These are phyloP conservation scores for Leishmania tarentolae DNA, from an alignment of 208 protist genomes.

Conservation along the genomic window DNA sequence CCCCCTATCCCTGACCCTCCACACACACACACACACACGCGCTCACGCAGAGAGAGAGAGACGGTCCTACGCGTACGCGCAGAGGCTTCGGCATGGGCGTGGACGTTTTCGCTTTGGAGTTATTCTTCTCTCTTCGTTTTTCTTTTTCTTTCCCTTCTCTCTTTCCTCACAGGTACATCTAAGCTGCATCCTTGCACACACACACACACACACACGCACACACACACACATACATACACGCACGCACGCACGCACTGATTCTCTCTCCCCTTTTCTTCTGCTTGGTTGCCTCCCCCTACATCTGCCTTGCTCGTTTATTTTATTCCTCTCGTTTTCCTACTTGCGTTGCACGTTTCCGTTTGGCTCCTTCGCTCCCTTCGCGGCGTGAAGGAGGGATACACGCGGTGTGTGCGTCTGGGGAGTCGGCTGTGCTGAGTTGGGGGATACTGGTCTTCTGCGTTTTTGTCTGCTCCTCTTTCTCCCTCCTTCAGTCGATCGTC, in stretches of 20 bases:
- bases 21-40: not conserved
- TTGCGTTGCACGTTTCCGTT: not conserved
- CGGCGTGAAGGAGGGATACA: not conserved
- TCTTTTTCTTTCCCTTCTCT: not conserved
- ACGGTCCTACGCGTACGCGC: not conserved
- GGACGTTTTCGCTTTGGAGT: not conserved
- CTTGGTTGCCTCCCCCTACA: not conserved
- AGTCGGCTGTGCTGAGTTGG: not conserved
- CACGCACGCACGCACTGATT: not conserved
- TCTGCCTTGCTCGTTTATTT: not conserved
- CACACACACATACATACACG: not conserved
- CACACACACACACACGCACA: not conserved
- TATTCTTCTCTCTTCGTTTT: conserved; percentile 4
- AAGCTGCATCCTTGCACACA: not conserved
- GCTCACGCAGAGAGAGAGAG: not conserved
- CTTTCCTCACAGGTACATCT: not conserved
- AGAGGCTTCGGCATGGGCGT: not conserved
- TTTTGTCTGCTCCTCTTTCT: not conserved
- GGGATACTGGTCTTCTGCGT: not conserved
- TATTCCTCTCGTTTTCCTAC: not conserved
- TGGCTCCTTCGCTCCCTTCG: not conserved
- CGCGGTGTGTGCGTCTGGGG: not conserved
- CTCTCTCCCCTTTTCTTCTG: not conserved
- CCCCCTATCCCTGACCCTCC: no score
- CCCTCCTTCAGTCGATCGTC: not conserved